Evolutionary conservation across 1,284 basidiomycete species (phyloP).

Genomic region (Trametes hirsuta): DNA sequence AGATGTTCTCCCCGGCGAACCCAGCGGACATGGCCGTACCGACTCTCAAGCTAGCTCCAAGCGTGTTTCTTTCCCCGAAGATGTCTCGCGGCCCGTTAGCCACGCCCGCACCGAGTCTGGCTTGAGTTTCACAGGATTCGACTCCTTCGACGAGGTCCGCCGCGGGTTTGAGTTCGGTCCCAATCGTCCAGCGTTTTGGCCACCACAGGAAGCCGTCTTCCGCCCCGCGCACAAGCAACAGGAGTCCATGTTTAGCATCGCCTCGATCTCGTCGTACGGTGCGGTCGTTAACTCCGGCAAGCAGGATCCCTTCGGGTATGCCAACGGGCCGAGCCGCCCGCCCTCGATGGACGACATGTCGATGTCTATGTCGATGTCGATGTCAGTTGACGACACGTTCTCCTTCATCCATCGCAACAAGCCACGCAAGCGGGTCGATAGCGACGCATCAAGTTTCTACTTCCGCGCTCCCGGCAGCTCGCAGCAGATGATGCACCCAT

Average conservation of each 20-base stretch:
- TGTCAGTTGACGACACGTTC: slow-evolving; percentile 73
- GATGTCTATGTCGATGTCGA: slow-evolving; percentile 56
- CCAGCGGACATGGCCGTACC: slow-evolving; percentile 38
- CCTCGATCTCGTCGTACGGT: slow-evolving; percentile 83
- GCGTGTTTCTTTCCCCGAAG: slow-evolving; percentile 27
- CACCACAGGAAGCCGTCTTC: slow-evolving; percentile 44
- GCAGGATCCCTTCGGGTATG: slow-evolving; percentile 76
- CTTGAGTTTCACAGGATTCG: slow-evolving; percentile 69
- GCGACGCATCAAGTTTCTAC: slow-evolving; percentile 77
- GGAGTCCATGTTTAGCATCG: slow-evolving; percentile 75
- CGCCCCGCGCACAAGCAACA: slow-evolving; percentile 47
- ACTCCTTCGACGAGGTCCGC: slow-evolving; percentile 74
- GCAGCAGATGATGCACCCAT: slow-evolving; percentile 24
- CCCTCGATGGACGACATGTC: slow-evolving; percentile 50
- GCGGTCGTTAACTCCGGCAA: slow-evolving; percentile 64
- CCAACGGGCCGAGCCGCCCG: slow-evolving; percentile 50
- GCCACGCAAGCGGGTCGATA: slow-evolving; percentile 63
- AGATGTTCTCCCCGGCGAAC: slow-evolving; percentile 29
- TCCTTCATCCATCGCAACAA: slow-evolving; percentile 55
- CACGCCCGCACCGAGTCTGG: slow-evolving; percentile 56
- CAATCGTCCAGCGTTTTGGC: slow-evolving; percentile 68
- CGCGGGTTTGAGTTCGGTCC: slow-evolving; percentile 72
- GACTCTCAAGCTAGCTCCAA: slow-evolving; percentile 51
- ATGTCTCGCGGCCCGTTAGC: slow-evolving; percentile 17
- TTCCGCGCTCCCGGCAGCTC: slow-evolving; percentile 48